Evolutionary conservation across 2,329 filamentous ascomycete species (phyloP), one percentile per base, ranked within the genome.

Genomic region (Phaeosphaeria sp.): DNA sequence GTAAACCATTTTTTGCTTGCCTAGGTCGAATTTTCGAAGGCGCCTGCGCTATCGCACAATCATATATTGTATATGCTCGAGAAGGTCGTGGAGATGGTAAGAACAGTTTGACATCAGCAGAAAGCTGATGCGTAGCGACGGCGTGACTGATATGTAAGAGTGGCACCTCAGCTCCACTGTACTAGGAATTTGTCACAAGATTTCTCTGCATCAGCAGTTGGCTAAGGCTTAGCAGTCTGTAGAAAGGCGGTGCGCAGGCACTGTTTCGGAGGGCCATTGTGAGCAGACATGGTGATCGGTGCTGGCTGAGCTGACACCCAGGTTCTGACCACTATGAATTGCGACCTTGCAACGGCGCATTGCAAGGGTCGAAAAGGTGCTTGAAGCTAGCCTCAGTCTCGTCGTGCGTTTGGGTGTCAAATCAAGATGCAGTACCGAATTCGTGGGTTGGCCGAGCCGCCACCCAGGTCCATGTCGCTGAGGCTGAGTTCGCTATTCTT

Each of bases 401-500:
- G 10, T 44, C 3, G 18, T 44, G 42, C 5, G 44, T 15, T 13
- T 46, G 10, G 10, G 15, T 23, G 50, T 48, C 49, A 36, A 55
- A 58, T 58, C 47, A 54, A 18, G 7, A 2, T n/a, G 42, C 18
- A 30, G 30, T 49, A 39, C 52, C 52, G 22, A 30, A 41, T 36
- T 25, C 17, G n/a, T 50, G 52, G 52, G 2, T 44, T 6, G 30
- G 48, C 44, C 42, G 43, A 47, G 54, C 49, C 41, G 48, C 43
- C 46, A 52, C 50, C 55, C 44, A 51, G 59, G 43, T 56, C 30
- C 9, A 10, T 17, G 43, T 56, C 39, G 49, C 21, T 44, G 52
- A 62, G 65, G 66, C 66, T 65, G 59, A 66, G 64, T 33, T 27
- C 25, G 55, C 46, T 68, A 68, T 65, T 60, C 54, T 64, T 68